A percentile compares a stretch with the other conserved stretches of the same genome.
Conservation (phyloP, 1,139 yeast genomes). For the Kodamaea alishanica region DNA sequence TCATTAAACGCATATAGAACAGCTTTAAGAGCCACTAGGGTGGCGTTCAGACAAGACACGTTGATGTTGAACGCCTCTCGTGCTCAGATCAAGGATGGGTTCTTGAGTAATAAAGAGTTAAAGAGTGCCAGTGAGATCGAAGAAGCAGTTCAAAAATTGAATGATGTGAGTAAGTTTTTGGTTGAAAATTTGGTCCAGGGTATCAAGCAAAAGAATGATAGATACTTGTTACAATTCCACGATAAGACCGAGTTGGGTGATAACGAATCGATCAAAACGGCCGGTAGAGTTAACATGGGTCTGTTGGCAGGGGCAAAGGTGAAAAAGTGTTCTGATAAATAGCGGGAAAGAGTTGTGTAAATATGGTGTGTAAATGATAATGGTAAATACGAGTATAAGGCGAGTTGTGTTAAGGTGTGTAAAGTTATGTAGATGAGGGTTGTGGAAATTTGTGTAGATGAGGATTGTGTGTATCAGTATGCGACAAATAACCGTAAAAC, state of each 20-base stretch:
- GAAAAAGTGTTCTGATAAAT: constrained; percentile 16
- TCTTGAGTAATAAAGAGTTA: constrained; percentile 33
- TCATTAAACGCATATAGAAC: constrained; percentile 52
- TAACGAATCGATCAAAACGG: constrained; percentile 54
- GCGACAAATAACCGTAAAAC: too few relatives aligned
- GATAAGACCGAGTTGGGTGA: constrained; percentile 86
- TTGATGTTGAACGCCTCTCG: constrained; percentile 61
- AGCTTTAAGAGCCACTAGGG: constrained; percentile 65
- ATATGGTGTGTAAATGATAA: background rate
- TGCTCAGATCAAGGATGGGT: constrained; percentile 58
- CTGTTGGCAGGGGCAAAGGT: constrained; percentile 40
- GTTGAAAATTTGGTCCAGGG: constrained; percentile 85
- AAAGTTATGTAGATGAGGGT: background rate
- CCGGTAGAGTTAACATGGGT: constrained; percentile 33
- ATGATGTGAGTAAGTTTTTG: constrained; percentile 67
- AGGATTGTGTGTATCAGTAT: too few relatives aligned
- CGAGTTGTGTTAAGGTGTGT: background rate
- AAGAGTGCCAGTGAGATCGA: constrained; percentile 35
- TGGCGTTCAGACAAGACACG: constrained; percentile 61
- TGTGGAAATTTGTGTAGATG: background rate
- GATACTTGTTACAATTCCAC: constrained; percentile 64
- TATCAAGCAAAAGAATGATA: constrained; percentile 39
- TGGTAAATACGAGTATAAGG: background rate
- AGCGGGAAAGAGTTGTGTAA: constrained; percentile 4
- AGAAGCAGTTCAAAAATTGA: constrained; percentile 57